phyloP scores from a whole-genome alignment of 108 stramenopile species.

The Asterionellopsis glacialis region DNA sequence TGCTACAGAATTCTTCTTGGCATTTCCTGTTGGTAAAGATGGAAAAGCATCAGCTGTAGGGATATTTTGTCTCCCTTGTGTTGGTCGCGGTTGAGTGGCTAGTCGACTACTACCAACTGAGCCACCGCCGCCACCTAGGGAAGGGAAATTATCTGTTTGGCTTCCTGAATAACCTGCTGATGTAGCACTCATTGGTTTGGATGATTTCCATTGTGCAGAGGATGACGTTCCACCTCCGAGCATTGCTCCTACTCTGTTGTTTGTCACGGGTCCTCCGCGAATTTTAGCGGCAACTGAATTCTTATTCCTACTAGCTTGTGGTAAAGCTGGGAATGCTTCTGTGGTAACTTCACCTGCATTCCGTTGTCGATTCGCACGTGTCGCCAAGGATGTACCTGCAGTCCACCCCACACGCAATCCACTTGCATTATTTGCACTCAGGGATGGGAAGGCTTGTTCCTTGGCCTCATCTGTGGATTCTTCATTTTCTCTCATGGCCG shows the following conservation, averaged over 20 bases:
- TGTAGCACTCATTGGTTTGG: not conserved
- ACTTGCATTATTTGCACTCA: conserved; percentile 7
- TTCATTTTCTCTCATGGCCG: conserved; percentile 40
- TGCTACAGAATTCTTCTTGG: conserved; percentile 4
- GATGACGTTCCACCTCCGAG: not conserved
- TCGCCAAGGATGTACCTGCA: conserved; percentile 13
- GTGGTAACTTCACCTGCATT: conserved; percentile 22
- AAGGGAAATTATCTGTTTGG: no score
- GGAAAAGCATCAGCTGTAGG: conserved; percentile 41
- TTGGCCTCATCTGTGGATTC: conserved; percentile 9
- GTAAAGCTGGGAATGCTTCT: conserved; percentile 33
- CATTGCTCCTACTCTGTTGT: not conserved
- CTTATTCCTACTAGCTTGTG: not conserved
- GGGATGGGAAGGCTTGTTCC: conserved; percentile 61
- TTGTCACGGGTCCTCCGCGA: not conserved
- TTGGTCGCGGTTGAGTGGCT: no score
- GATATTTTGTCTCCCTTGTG: no score
- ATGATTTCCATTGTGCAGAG: not conserved
- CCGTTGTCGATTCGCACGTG: conserved; percentile 4
- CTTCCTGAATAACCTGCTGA: not conserved
- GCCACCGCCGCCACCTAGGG: no score
- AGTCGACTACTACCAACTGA: no score
- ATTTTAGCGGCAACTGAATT: conserved; percentile 3
- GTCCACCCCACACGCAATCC: conserved; percentile 36
- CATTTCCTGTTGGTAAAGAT: conserved; percentile 1